Evolutionary conservation across 2,329 filamentous ascomycete species (phyloP), one percentile per base, ranked within the genome.

Genomic region (Diaporthe citrichinensis): DNA sequence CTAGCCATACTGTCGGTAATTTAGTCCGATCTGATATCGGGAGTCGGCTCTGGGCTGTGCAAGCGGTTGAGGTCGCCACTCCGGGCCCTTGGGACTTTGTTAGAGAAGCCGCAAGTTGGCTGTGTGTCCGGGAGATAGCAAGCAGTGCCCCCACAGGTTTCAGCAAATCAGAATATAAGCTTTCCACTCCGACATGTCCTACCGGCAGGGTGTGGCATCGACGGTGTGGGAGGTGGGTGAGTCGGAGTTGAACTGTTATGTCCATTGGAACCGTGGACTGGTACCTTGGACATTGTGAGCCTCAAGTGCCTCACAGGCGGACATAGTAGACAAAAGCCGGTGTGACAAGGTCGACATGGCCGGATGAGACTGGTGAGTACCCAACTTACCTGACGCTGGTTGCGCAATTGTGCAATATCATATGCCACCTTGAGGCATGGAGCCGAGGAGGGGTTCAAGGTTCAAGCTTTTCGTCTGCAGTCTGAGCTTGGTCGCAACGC

Each of bases 1-100:
- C 61, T 39, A 71, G 28, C 62, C 62, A 59, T 34, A 36, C 2
- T 23, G 39, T 46, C 31, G 61, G 72, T 75, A 57, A 23, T 10
- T 62, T 46, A 57, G 49, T 65, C 41, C 59, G 58, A 72, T 72
- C 73, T 75, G 68, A 72, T 67, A 75, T 57, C 36, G 51, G 69
- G 31, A 41, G 23, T 41, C 57, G 61, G 73, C 71, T 39, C 44
- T 53, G 61, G 44, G n/a, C 61, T 25, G 46, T 53, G 44, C 15
- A 31, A 39, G 62, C 39, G 46, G 28, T 10, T 15, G 44, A 67
- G 28, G 31, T 67, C 12, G 44, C 44, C 62, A 51, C 44, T 36
- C 41, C 61, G 39, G 10, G 61, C 8, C n/a, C 25, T 28, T 25
- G 41, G 61, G 28, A 65, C 41, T 39, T 8, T 39, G 57, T 39